A percentile compares a stretch with the other conserved stretches of the same genome.
These are phyloP conservation scores for Saturnispora besseyi DNA, from an alignment of 805 yeast genomes.

Conservation along the genomic window DNA sequence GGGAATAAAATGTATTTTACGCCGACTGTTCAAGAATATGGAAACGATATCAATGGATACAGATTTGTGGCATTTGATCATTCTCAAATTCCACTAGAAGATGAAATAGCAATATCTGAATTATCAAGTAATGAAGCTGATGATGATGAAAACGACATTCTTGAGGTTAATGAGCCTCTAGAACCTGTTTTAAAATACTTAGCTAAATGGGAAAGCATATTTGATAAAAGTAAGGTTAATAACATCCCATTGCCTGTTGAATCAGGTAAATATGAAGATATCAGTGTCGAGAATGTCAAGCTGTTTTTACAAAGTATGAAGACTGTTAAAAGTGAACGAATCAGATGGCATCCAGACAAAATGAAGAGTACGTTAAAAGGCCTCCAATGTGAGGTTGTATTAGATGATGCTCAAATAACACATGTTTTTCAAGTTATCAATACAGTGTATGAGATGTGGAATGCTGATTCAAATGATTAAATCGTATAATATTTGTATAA, in stretches of 20 bases:
- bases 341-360: constrained; percentile 68
- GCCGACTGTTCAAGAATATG: constrained; percentile 24
- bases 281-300: constrained; percentile 10
- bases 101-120: neutral
- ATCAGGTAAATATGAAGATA: constrained; percentile 11
- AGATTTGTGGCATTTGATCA: constrained; percentile 31
- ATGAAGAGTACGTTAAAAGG: constrained; percentile 29
- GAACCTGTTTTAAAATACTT: constrained; percentile 20
- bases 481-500: neutral
- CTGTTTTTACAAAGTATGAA: constrained; percentile 14
- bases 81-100: constrained; percentile 6
- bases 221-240: constrained; percentile 1
- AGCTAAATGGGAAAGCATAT: constrained; percentile 21
- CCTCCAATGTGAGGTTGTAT: neutral
- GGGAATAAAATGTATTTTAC: neutral
- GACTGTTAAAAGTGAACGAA: constrained; percentile 38
- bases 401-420: constrained; percentile 24
- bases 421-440: constrained; percentile 36
- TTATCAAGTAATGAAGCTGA: neutral
- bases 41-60: constrained; percentile 34
- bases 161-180: constrained; percentile 1
- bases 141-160: neutral
- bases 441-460: constrained; percentile 25
- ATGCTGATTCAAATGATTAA: neutral
- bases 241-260: constrained; percentile 18